Percentiles rank a stretch among this genome's conserved stretches.
Evolutionary conservation across 768 basidiomycete species (phyloP).

Genomic region (Mycena venus): DNA sequence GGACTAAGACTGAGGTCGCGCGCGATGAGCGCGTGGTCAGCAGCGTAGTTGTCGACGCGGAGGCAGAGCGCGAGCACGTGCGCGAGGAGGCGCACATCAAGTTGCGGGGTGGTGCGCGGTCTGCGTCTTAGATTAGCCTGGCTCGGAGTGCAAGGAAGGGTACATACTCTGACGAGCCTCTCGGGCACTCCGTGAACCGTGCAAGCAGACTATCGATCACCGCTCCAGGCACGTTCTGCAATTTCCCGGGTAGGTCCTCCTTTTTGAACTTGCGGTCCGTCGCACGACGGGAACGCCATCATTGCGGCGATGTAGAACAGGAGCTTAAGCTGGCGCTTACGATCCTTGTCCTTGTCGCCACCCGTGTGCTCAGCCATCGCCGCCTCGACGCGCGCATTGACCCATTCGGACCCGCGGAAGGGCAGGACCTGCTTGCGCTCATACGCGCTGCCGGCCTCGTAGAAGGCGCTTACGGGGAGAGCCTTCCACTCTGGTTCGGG

Average conservation of each 20-base stretch:
- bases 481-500: constrained; percentile 86
- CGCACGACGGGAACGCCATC: constrained; percentile 73
- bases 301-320: constrained; percentile 88
- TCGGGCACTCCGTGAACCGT: constrained; percentile 83
- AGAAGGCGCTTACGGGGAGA: constrained; percentile 68
- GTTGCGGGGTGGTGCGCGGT: constrained; percentile 74
- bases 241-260: constrained; percentile 65
- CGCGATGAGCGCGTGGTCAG: constrained; percentile 77
- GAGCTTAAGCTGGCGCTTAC: constrained; percentile 69
- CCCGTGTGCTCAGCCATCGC: constrained; percentile 51
- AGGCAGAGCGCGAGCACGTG: constrained; percentile 88
- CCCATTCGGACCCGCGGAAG: constrained; percentile 74
- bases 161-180: constrained; percentile 75
- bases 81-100: constrained; percentile 78
- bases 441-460: constrained; percentile 60
- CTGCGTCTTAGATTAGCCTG: constrained; percentile 36
- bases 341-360: constrained; percentile 65
- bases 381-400: constrained; percentile 72
- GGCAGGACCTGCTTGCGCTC: constrained; percentile 73
- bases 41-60: constrained; percentile 81
- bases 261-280: constrained; percentile 58
- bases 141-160: not conserved
- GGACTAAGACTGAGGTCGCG: constrained; percentile 78
- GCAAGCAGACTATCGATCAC: constrained; percentile 82
- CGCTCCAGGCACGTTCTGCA: constrained; percentile 70